A percentile compares a stretch with the other conserved stretches of the same genome.
Evolutionary conservation across 257 asterid species (phyloP).

Genomic region (Ilex asprella): DNA sequence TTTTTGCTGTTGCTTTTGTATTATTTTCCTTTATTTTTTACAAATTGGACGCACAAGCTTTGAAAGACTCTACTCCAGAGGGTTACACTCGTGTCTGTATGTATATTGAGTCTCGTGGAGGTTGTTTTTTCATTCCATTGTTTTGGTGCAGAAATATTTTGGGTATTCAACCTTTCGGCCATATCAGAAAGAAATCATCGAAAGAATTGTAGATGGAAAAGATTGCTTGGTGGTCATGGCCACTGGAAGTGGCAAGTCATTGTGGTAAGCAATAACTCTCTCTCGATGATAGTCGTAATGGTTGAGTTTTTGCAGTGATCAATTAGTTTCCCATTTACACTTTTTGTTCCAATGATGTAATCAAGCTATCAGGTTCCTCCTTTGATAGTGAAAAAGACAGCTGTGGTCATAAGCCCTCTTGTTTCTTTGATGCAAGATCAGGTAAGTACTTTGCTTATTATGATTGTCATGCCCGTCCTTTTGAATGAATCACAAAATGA

Average conservation of each 20-base stretch:
- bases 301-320: neutral
- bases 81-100: neutral
- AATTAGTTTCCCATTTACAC: constrained; percentile 4
- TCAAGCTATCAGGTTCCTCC: constrained; percentile 94
- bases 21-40: neutral
- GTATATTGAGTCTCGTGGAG: neutral
- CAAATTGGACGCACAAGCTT: neutral
- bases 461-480: neutral
- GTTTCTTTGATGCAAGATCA: constrained; percentile 96
- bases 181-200: constrained; percentile 76
- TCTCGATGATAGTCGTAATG: neutral
- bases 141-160: constrained; percentile 54
- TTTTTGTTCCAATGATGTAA: constrained; percentile 6
- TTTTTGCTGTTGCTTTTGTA: neutral
- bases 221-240: constrained; percentile 92
- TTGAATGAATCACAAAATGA: neutral
- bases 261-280: constrained; percentile 46
- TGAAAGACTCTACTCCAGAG: neutral
- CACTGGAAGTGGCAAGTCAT: constrained; percentile 95
- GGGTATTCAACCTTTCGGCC: constrained; percentile 86
- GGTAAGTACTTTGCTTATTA: constrained; percentile 23
- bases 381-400: constrained; percentile 62
- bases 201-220: constrained; percentile 53
- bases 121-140: neutral
- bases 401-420: constrained; percentile 83